These are phyloP conservation scores for Rhododendron simsii DNA, from an alignment of 148 eudicot species.

Conservation along the genomic window DNA sequence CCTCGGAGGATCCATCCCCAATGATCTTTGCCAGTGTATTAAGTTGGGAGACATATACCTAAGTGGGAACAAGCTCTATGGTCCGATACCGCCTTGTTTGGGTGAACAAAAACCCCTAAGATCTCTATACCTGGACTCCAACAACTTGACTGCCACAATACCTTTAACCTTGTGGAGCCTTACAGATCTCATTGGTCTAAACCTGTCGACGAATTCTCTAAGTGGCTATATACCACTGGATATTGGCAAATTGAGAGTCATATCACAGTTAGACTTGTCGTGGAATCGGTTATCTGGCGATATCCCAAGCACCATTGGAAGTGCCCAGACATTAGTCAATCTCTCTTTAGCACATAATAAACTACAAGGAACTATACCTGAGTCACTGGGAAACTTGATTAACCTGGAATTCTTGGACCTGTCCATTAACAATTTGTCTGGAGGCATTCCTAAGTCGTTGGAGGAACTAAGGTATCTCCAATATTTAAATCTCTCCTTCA, in stretches of 20 bases:
- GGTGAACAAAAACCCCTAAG: constrained; percentile 20
- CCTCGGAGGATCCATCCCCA: constrained; percentile 22
- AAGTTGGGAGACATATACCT: constrained; percentile 26
- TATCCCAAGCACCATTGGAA: constrained; percentile 25
- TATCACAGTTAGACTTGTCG: constrained; percentile 24
- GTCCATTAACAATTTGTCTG: constrained; percentile 24
- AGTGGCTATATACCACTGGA: constrained; percentile 18
- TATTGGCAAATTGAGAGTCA: constrained; percentile 10
- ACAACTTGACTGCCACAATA: constrained; percentile 15
- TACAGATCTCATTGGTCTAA: constrained; percentile 17
- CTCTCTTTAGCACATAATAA: constrained; percentile 24
- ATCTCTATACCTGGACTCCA: constrained; percentile 24
- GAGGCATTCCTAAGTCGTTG: constrained; percentile 22
- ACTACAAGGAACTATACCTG: constrained; percentile 26
- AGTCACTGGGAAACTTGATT: constrained; percentile 16
- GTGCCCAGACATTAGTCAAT: constrained; percentile 13
- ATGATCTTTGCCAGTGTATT: constrained; percentile 18
- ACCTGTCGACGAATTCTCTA: constrained; percentile 24
- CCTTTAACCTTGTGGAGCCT: constrained; percentile 23
- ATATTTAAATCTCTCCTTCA: background rate
- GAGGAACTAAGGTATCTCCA: background rate
- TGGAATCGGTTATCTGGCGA: constrained; percentile 24
- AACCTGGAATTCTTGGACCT: constrained; percentile 27
- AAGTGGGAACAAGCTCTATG: constrained; percentile 20
- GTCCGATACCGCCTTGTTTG: constrained; percentile 28